phyloP scores from a whole-genome alignment of 164 flowering plant species.

The Chimonanthus salicifolius region DNA sequence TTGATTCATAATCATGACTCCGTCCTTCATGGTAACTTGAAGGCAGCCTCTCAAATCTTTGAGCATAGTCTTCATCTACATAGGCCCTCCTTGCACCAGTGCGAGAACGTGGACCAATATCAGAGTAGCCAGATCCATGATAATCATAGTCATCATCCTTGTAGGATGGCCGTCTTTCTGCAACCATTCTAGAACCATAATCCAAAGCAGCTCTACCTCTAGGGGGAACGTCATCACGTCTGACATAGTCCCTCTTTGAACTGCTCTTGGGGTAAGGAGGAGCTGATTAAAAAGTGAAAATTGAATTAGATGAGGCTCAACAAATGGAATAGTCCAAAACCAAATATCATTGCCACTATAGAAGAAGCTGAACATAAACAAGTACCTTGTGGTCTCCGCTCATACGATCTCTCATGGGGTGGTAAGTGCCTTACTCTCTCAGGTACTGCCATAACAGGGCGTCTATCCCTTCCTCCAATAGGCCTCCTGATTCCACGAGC shows the following conservation, averaged over 20 bases:
- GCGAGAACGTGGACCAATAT: conserved; percentile 53
- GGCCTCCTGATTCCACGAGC: conserved; percentile 52
- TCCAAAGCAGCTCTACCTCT: conserved; percentile 68
- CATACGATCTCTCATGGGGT: conserved; percentile 71
- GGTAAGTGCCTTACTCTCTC: conserved; percentile 62
- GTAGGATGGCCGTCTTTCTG: conserved; percentile 64
- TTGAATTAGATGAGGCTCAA: background rate
- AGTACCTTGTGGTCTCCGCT: conserved; percentile 71
- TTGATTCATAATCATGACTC: conserved; percentile 65
- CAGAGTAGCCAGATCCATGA: conserved; percentile 63
- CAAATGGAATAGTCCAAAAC: background rate
- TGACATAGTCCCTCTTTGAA: conserved; percentile 69
- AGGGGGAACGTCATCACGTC: conserved; percentile 66
- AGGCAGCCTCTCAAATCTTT: conserved; percentile 78
- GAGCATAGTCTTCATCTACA: conserved; percentile 73
- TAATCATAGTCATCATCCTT: conserved; percentile 71
- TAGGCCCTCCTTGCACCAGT: conserved; percentile 59
- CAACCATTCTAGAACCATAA: conserved; percentile 51
- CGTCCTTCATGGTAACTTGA: conserved; percentile 75
- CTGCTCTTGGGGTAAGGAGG: conserved; percentile 73
- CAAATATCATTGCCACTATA: background rate
- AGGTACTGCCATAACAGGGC: conserved; percentile 49
- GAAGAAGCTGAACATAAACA: background rate
- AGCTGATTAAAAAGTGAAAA: conserved; percentile 31
- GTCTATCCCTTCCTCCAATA: conserved; percentile 50